phyloP scores from a whole-genome alignment of 2,329 filamentous ascomycete species.

The Onygenales sp. region DNA sequence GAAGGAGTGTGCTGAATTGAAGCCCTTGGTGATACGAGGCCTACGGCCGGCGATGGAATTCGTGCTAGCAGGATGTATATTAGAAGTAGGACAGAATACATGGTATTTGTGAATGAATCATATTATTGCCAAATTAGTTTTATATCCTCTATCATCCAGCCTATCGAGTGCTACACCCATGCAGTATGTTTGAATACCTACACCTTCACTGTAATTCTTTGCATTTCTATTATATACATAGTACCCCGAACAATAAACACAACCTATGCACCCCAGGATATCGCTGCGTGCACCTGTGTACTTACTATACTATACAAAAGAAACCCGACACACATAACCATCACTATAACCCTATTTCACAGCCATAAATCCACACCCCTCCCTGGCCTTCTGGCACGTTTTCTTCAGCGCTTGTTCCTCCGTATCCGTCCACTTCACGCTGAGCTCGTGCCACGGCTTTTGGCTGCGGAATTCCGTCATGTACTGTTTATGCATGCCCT shows the following conservation, averaged over 20 bases:
- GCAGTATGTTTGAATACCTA: background rate
- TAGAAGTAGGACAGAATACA: background rate
- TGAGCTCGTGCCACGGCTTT: constrained; percentile 53
- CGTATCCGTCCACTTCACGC: constrained; percentile 54
- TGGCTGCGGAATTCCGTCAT: constrained; percentile 48
- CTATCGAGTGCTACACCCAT: background rate
- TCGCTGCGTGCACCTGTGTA: background rate
- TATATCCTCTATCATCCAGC: background rate
- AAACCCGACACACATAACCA: background rate
- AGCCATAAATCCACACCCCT: constrained; percentile 49
- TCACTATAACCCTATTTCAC: constrained; percentile 39
- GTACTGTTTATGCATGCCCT: constrained; percentile 46
- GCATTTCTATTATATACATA: background rate
- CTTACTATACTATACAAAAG: background rate
- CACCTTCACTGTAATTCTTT: background rate
- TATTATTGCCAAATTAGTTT: background rate
- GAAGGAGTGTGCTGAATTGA: background rate
- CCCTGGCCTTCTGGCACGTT: constrained; percentile 47
- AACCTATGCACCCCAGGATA: background rate
- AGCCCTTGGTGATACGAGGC: too few species aligned
- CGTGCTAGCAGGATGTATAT: background rate
- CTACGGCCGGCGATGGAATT: background rate
- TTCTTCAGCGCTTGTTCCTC: constrained; percentile 51
- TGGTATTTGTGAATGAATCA: background rate
- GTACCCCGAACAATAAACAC: background rate